A percentile compares a stretch with the other conserved stretches of the same genome.
These are phyloP conservation scores for Cardiosporidium cionae DNA, from an alignment of 169 alveolate species.

Conservation along the genomic window DNA sequence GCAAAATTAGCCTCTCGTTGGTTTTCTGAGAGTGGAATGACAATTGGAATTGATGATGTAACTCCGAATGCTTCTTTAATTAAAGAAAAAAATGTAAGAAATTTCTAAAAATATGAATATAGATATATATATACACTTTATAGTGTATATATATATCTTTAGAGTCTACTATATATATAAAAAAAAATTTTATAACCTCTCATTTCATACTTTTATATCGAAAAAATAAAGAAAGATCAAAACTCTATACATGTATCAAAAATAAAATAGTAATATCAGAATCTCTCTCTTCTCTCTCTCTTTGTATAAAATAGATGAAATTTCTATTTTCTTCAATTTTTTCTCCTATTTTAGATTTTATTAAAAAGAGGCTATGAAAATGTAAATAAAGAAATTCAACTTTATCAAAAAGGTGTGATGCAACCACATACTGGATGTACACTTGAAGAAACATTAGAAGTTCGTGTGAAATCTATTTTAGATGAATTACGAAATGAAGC, in stretches of 20 bases:
- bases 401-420: conserved; percentile 69
- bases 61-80: conserved; percentile 62
- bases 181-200: neutral
- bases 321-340: too few relatives aligned
- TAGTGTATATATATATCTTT: conserved; percentile 30
- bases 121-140: too few relatives aligned
- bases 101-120: too few relatives aligned
- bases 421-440: conserved; percentile 92
- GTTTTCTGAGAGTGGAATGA: conserved; percentile 91
- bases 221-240: too few relatives aligned
- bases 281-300: too few relatives aligned
- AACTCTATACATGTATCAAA: too few relatives aligned
- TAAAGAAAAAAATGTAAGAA: too few relatives aligned
- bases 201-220: too few relatives aligned
- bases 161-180: neutral
- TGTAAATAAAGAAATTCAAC: conserved; percentile 72
- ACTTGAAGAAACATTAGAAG: conserved; percentile 89
- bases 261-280: too few relatives aligned
- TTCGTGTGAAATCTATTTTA: conserved; percentile 73
- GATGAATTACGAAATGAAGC: conserved; percentile 85
- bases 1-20: conserved; percentile 91
- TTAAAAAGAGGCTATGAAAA: conserved; percentile 72
- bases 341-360: too few relatives aligned
- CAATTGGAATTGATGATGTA: conserved; percentile 98
- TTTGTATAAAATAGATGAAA: too few relatives aligned